These are phyloP conservation scores for Tephrocybe sp. DNA, from an alignment of 768 basidiomycete genomes.

Conservation along the genomic window DNA sequence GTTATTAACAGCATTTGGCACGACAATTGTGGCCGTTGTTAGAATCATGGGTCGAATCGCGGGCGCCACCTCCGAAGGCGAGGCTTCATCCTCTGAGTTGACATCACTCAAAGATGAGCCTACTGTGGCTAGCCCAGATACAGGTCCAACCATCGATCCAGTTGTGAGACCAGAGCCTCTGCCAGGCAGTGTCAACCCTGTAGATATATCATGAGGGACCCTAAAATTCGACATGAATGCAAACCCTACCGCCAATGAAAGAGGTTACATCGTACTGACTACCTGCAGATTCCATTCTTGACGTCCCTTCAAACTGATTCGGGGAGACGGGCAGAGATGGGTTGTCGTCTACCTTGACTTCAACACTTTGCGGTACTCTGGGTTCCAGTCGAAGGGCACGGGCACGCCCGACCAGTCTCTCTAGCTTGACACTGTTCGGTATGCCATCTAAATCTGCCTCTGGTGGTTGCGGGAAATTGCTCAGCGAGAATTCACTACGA, in stretches of 20 bases:
- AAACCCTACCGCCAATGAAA: slow-evolving; percentile 53
- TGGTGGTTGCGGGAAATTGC: slow-evolving; percentile 68
- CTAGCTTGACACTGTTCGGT: slow-evolving; percentile 7
- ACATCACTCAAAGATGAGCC: slow-evolving; percentile 16
- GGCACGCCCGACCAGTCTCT: slow-evolving; percentile 6
- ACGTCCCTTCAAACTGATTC: slow-evolving; percentile 13
- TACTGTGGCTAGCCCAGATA: background rate
- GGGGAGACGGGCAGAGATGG: slow-evolving; percentile 13
- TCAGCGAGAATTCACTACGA: slow-evolving; percentile 63
- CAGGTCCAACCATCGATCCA: background rate
- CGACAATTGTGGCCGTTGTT: background rate
- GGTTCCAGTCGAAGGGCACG: slow-evolving; percentile 6
- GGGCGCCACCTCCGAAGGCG: background rate
- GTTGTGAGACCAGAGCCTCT: slow-evolving; percentile 5
- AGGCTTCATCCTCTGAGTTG: slow-evolving; percentile 14
- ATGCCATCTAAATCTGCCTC: slow-evolving; percentile 1
- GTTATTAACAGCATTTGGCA: background rate
- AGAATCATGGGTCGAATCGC: slow-evolving; percentile 12
- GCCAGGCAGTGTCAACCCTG: slow-evolving; percentile 24
- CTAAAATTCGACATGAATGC: too few relatives aligned
- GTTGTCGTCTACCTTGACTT: slow-evolving; percentile 1
- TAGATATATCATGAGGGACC: background rate
- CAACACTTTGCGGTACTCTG: background rate
- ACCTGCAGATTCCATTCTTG: slow-evolving; percentile 39
- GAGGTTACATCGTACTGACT: slow-evolving; percentile 73